Conservation (phyloP, 352 stramenopile genomes). For the Bremia lactucae region DNA sequence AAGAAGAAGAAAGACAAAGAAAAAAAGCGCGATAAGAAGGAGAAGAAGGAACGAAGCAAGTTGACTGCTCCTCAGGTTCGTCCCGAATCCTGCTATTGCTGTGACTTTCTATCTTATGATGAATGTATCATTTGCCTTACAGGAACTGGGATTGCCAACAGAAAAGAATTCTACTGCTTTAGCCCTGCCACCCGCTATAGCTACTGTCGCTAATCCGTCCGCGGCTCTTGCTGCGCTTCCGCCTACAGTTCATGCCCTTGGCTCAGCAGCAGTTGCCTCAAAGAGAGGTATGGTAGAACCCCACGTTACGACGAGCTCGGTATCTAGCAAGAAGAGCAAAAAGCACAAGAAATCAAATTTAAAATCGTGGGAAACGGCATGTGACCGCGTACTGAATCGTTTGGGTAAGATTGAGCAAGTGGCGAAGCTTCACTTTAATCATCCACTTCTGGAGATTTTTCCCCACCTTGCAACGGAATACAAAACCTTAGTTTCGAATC, state of each 20-base stretch:
- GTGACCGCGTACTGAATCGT: constrained; percentile 59
- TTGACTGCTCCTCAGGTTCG: constrained; percentile 14
- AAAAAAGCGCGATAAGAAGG: constrained; percentile 41
- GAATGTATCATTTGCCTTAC: not conserved
- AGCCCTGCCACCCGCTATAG: not conserved
- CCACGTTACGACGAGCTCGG: constrained; percentile 15
- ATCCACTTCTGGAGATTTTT: constrained; percentile 63
- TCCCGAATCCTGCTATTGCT: not conserved
- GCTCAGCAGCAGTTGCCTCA: constrained; percentile 12
- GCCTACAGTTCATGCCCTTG: constrained; percentile 1
- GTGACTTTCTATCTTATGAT: not conserved
- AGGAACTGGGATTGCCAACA: constrained; percentile 7
- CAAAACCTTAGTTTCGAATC: constrained; percentile 47
- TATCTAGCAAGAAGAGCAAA: constrained; percentile 45
- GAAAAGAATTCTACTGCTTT: constrained; percentile 1
- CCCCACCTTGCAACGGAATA: constrained; percentile 64
- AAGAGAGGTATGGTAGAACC: constrained; percentile 28
- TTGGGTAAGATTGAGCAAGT: constrained; percentile 74
- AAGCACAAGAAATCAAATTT: constrained; percentile 74
- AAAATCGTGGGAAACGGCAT: constrained; percentile 54
- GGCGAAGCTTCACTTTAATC: constrained; percentile 68
- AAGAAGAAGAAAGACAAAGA: constrained; percentile 60
- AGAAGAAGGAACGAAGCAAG: constrained; percentile 42
- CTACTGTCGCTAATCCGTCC: not conserved
- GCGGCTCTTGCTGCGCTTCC: not conserved